These are phyloP conservation scores for Ananas comosus DNA, from an alignment of 176 grass and related monocot species.

Conservation along the genomic window DNA sequence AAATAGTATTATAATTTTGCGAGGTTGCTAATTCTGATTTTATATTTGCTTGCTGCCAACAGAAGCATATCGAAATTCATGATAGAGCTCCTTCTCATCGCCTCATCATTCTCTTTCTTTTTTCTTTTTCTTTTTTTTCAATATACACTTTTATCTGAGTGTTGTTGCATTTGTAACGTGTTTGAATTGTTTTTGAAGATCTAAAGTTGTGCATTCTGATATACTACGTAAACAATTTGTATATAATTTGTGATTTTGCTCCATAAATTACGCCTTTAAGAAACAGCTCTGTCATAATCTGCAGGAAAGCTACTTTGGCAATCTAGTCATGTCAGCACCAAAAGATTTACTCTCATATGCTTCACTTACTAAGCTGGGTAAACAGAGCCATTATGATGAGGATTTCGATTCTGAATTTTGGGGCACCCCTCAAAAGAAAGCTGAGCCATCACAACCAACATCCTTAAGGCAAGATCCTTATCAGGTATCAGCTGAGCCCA, in stretches of 20 bases:
- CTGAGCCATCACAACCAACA: conserved; percentile 26
- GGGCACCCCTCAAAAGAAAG: conserved; percentile 15
- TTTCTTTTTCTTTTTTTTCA: no score
- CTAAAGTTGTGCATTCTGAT: no score
- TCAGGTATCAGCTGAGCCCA: conserved; percentile 11
- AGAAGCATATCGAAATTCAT: no score
- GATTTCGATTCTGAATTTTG: conserved; percentile 34
- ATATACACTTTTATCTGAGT: no score
- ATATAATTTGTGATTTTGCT: background rate
- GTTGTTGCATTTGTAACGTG: no score
- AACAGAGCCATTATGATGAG: conserved; percentile 15
- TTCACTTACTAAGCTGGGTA: conserved; percentile 33
- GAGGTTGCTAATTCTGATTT: no score
- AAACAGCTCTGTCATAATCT: background rate
- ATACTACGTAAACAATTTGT: no score
- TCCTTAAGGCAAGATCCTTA: conserved; percentile 18
- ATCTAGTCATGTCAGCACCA: conserved; percentile 21
- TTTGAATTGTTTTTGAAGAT: no score
- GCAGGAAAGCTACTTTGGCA: background rate
- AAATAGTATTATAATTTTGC: no score
- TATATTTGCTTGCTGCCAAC: no score
- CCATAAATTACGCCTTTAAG: background rate
- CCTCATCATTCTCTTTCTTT: no score
- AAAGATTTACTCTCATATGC: conserved; percentile 34
- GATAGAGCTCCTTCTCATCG: no score